phyloP scores from a whole-genome alignment of 2,329 filamentous ascomycete genomes.

The Plenodomus tracheiphilus region DNA sequence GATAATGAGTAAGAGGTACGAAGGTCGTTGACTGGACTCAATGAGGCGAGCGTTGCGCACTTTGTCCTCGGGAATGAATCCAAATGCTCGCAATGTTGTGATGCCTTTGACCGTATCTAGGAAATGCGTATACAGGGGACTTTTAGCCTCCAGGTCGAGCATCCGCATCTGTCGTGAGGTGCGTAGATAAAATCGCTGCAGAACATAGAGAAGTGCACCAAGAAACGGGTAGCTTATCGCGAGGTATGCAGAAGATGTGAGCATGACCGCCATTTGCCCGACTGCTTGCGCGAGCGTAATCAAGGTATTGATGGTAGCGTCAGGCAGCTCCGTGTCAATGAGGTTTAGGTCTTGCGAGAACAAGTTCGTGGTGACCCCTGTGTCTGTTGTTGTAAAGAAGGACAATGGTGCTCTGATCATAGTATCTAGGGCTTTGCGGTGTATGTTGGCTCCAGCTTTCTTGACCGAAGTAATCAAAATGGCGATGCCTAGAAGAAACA shows the following conservation, averaged over 20 bases:
- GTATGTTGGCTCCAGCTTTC: constrained; percentile 47
- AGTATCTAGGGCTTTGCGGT: constrained; percentile 46
- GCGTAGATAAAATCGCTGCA: constrained; percentile 49
- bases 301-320: constrained; percentile 1
- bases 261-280: constrained; percentile 16
- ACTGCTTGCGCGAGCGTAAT: not conserved
- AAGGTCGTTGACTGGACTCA: constrained; percentile 43
- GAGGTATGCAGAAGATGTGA: constrained; percentile 28
- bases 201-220: constrained; percentile 36
- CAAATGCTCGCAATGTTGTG: constrained; percentile 53
- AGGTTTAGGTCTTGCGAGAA: constrained; percentile 47
- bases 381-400: constrained; percentile 19
- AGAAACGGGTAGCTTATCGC: constrained; percentile 41
- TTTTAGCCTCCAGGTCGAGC: constrained; percentile 55
- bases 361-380: constrained; percentile 15
- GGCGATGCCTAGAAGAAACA: constrained; percentile 14
- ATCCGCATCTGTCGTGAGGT: constrained; percentile 52
- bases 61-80: constrained; percentile 7
- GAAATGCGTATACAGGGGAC: constrained; percentile 55
- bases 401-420: constrained; percentile 11
- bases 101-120: constrained; percentile 53
- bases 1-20: constrained; percentile 46
- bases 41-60: not conserved
- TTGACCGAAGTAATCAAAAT: constrained; percentile 38
- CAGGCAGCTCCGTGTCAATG: constrained; percentile 45